These are phyloP conservation scores for Hypoxylon lenormandii DNA, from an alignment of 495 filamentous ascomycete species.

Conservation along the genomic window DNA sequence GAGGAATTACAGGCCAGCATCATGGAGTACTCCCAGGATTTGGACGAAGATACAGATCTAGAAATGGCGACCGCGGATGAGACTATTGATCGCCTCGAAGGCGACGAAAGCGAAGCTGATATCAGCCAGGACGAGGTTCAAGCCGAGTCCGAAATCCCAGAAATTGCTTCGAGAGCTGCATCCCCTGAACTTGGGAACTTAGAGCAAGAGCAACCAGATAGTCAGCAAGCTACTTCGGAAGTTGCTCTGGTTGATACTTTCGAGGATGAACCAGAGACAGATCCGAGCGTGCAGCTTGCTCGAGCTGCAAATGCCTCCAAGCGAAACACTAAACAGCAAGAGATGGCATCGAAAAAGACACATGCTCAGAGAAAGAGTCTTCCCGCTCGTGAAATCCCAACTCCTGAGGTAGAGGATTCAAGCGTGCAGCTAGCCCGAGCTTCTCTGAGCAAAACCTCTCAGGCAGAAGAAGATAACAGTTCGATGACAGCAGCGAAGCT, in stretches of 20 bases:
- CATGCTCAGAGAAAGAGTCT: slow-evolving; percentile 6
- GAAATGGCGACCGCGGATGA: slow-evolving; percentile 3
- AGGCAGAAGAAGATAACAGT: slow-evolving; percentile 42
- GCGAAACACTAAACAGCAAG: slow-evolving; percentile 41
- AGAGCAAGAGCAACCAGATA: slow-evolving; percentile 7
- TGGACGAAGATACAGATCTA: slow-evolving; percentile 2
- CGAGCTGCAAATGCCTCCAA: slow-evolving; percentile 51
- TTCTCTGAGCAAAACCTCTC: slow-evolving; percentile 36
- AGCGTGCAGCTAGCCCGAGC: slow-evolving; percentile 45
- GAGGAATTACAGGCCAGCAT: slow-evolving; percentile 51
- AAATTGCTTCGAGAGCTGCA: slow-evolving; percentile 8
- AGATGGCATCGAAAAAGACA: slow-evolving; percentile 18
- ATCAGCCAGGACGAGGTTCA: slow-evolving; percentile 2
- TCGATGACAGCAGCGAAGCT: slow-evolving; percentile 54
- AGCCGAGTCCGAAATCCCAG: slow-evolving; percentile 3
- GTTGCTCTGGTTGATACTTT: slow-evolving; percentile 1
- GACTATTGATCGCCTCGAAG: slow-evolving; percentile 4
- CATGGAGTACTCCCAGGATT: slow-evolving; percentile 37
- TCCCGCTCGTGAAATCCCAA: slow-evolving; percentile 15
- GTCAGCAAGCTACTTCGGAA: slow-evolving; percentile 5
- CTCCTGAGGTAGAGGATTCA: slow-evolving; percentile 33
- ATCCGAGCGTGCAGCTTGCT: slow-evolving; percentile 54
- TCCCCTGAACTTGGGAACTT: slow-evolving; percentile 28
- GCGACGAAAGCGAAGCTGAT: slow-evolving; percentile 9
- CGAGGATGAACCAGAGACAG: slow-evolving; percentile 28